phyloP scores from a whole-genome alignment of 2,329 filamentous ascomycete species.

The Lachnellula subtilissima region DNA sequence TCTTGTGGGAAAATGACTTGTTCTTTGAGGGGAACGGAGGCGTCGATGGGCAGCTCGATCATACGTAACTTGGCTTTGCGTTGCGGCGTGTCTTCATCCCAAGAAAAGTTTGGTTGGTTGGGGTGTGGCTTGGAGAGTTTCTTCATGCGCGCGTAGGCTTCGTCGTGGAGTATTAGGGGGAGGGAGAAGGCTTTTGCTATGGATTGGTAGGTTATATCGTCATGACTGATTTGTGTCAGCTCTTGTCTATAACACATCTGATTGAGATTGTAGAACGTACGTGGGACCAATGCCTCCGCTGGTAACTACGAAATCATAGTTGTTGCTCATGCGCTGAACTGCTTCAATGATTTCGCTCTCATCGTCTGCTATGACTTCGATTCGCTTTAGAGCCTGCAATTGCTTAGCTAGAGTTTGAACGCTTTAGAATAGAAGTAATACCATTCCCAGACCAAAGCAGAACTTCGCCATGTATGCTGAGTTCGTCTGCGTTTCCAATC shows the following conservation, averaged over 20 bases:
- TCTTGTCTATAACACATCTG: not conserved
- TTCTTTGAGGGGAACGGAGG: constrained; percentile 55
- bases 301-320: constrained; percentile 93
- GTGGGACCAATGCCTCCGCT: constrained; percentile 95
- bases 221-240: constrained; percentile 58
- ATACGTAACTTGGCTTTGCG: constrained; percentile 82
- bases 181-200: constrained; percentile 86
- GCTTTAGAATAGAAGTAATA: constrained; percentile 51
- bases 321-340: constrained; percentile 76
- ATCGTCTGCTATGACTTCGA: constrained; percentile 93
- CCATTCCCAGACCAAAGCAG: constrained; percentile 58
- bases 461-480: constrained; percentile 60
- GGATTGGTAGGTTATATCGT: constrained; percentile 94
- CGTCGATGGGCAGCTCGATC: constrained; percentile 79
- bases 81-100: constrained; percentile 75
- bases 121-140: constrained; percentile 68
- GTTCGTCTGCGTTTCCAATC: constrained; percentile 47
- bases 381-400: constrained; percentile 64
- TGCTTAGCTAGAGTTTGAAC: constrained; percentile 46
- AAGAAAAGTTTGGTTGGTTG: constrained; percentile 71
- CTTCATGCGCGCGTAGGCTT: constrained; percentile 79
- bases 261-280: constrained; percentile 44
- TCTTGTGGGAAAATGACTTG: constrained; percentile 77
- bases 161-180: constrained; percentile 69
- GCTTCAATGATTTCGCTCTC: constrained; percentile 84